phyloP scores from a whole-genome alignment of 139 green algal genomes.

The Picochlorum costavermella region DNA sequence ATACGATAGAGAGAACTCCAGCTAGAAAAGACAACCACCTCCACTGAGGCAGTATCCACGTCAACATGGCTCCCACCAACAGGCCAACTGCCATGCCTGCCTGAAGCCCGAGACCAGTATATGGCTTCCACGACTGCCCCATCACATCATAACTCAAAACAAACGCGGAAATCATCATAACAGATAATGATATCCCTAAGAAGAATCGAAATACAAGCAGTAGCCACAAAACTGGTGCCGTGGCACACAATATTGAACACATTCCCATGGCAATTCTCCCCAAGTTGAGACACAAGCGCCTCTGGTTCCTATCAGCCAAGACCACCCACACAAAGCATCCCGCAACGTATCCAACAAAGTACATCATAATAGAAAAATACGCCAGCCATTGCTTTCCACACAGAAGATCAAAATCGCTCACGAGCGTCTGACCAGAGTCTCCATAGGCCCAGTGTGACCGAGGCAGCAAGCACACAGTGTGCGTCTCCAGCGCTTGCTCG shows the following conservation, averaged over 20 bases:
- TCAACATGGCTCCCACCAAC: conserved; percentile 30
- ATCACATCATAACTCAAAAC: conserved; percentile 42
- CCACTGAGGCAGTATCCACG: conserved; percentile 39
- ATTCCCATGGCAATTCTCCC: conserved; percentile 13
- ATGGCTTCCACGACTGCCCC: conserved; percentile 39
- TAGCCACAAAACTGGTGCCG: conserved; percentile 29
- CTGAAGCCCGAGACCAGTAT: conserved; percentile 24
- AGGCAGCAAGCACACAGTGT: conserved; percentile 21
- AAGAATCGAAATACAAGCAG: conserved; percentile 40
- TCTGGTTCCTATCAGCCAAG: conserved; percentile 6
- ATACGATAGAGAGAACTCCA: conserved; percentile 20
- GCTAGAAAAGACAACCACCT: conserved; percentile 29
- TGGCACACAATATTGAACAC: conserved; percentile 9
- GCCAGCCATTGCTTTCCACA: conserved; percentile 39
- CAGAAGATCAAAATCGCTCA: conserved; percentile 50
- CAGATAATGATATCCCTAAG: conserved; percentile 37
- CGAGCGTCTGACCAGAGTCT: conserved; percentile 16
- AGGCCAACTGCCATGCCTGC: conserved; percentile 20
- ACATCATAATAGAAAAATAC: conserved; percentile 36
- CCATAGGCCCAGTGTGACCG: conserved; percentile 25
- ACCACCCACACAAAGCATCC: conserved; percentile 35
- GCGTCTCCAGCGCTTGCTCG: background rate
- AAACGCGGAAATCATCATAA: conserved; percentile 38
- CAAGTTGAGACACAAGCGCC: conserved; percentile 17
- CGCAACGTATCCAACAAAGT: conserved; percentile 54